Evolutionary conservation across 108 stramenopile species (phyloP).

Genomic region (Ochromonas danica): DNA sequence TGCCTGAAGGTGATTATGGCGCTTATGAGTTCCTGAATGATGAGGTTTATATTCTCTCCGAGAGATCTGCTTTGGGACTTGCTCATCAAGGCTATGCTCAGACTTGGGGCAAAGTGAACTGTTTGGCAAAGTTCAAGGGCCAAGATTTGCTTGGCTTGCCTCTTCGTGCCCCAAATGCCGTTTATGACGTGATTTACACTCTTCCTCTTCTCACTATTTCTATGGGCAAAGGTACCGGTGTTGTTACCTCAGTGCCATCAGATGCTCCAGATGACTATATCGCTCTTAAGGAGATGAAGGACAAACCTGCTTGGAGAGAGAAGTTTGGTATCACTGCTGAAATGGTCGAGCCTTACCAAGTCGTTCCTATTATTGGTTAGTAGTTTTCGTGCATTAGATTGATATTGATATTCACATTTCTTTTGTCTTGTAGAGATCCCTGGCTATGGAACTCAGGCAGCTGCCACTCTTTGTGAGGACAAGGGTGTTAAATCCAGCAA

Average conservation of each 20-base stretch:
- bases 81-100: conserved; percentile 47
- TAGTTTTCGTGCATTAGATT: neutral
- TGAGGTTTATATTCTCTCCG: conserved; percentile 83
- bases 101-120: conserved; percentile 75
- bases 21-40: conserved; percentile 83
- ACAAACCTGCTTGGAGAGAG: conserved; percentile 86
- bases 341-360: conserved; percentile 83
- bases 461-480: conserved; percentile 79
- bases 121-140: conserved; percentile 72
- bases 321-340: conserved; percentile 89
- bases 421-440: conserved; percentile 61
- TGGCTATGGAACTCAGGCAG: conserved; percentile 79
- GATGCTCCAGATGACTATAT: conserved; percentile 98
- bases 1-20: conserved; percentile 94
- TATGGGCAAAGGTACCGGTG: conserved; percentile 96
- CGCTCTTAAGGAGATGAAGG: conserved; percentile 82
- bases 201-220: conserved; percentile 93
- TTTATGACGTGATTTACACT: conserved; percentile 87
- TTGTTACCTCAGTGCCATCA: conserved; percentile 96
- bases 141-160: conserved; percentile 88
- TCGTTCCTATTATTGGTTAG: conserved; percentile 86
- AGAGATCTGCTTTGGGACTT: conserved; percentile 73
- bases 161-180: conserved; percentile 80
- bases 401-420: neutral
- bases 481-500: conserved; percentile 86